A percentile compares a stretch with the other conserved stretches of the same genome.
Evolutionary conservation across 192 early-diverging fungal species (phyloP).

Genomic region (Gonapodya prolifera): DNA sequence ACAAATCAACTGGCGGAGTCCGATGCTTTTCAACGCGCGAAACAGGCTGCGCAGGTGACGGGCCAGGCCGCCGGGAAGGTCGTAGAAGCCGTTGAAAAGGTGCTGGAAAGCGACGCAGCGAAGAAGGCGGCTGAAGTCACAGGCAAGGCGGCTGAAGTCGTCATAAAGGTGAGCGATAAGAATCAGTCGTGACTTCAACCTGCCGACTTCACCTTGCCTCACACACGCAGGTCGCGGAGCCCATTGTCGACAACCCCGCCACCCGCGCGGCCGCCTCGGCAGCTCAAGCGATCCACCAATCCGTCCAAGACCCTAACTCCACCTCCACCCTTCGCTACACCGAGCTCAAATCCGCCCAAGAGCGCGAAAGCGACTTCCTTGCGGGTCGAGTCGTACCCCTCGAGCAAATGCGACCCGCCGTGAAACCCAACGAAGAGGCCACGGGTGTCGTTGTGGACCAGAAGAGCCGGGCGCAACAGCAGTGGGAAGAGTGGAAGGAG

Average conservation of each 20-base stretch:
- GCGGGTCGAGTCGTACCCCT: not conserved
- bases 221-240: slow-evolving; percentile 30
- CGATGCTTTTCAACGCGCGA: slow-evolving; percentile 78
- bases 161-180: slow-evolving; percentile 17
- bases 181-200: not conserved
- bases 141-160: slow-evolving; percentile 12
- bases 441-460: slow-evolving; percentile 68
- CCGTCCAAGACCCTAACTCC: slow-evolving; percentile 15
- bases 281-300: slow-evolving; percentile 24
- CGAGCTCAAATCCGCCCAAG: slow-evolving; percentile 21
- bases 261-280: slow-evolving; percentile 32
- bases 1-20: slow-evolving; percentile 68
- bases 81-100: slow-evolving; percentile 55
- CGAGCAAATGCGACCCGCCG: slow-evolving; percentile 13
- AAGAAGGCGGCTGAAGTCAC: slow-evolving; percentile 8
- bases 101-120: slow-evolving; percentile 43
- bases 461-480: slow-evolving; percentile 73
- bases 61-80: slow-evolving; percentile 27
- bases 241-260: slow-evolving; percentile 35
- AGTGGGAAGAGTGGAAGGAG: slow-evolving; percentile 87
- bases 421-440: slow-evolving; percentile 26
- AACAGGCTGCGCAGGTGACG: slow-evolving; percentile 40
- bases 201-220: not conserved
- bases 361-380: too few relatives aligned
- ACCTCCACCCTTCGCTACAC: slow-evolving; percentile 19